Conservation (phyloP, 139 green algal genomes). For the Chlamydomonas applanata region DNA sequence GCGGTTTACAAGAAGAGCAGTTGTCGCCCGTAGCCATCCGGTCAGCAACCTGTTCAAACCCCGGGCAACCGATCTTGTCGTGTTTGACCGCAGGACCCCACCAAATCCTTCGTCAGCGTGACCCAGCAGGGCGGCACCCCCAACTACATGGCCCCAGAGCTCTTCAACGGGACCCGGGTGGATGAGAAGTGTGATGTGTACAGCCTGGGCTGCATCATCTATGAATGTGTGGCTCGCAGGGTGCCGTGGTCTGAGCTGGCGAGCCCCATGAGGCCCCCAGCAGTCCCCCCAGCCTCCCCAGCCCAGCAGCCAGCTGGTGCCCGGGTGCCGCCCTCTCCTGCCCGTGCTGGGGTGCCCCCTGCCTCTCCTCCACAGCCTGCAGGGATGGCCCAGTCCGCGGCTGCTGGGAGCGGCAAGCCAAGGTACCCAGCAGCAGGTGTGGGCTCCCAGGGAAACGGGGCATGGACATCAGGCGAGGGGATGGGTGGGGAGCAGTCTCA, state of each 20-base stretch:
- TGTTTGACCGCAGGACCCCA: constrained; percentile 63
- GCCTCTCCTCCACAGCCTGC: neutral
- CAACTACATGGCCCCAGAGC: constrained; percentile 63
- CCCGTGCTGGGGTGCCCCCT: neutral
- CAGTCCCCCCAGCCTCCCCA: neutral
- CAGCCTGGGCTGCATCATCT: constrained; percentile 58
- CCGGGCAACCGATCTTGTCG: too few species aligned
- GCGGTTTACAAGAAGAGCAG: too few species aligned
- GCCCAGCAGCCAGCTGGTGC: neutral
- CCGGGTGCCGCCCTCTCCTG: neutral
- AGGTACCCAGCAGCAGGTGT: too few species aligned
- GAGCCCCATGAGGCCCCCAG: neutral
- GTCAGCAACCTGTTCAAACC: too few species aligned
- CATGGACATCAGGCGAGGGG: too few species aligned
- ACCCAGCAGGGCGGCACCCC: constrained; percentile 76
- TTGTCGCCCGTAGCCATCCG: too few species aligned
- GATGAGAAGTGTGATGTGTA: constrained; percentile 74
- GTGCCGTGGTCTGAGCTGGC: constrained; percentile 33
- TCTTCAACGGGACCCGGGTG: constrained; percentile 75
- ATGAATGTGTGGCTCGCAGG: constrained; percentile 43
- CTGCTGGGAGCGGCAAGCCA: too few species aligned
- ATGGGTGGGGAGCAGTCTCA: too few species aligned
- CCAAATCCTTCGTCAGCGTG: constrained; percentile 73
- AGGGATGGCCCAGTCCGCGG: neutral
- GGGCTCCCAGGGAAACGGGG: too few species aligned